These are phyloP conservation scores for Pilobolus umbonatus DNA, from an alignment of 192 early-diverging fungal genomes.

Conservation along the genomic window DNA sequence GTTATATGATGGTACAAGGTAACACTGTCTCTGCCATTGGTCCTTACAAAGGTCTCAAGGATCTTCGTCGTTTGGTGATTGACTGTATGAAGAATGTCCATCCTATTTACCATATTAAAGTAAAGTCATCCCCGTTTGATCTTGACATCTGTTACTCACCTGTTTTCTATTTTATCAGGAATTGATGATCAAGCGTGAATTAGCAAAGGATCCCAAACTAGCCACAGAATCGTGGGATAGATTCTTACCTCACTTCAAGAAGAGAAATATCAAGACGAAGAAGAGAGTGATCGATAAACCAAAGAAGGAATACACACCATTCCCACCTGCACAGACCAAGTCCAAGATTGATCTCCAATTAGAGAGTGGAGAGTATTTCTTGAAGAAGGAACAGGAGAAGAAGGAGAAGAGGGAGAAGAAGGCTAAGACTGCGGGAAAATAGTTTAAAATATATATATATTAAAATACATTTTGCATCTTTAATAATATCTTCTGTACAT, in stretches of 20 bases:
- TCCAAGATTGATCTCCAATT: slow-evolving; percentile 91
- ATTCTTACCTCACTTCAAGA: slow-evolving; percentile 96
- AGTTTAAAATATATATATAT: too few species aligned
- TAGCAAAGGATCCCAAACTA: slow-evolving; percentile 94
- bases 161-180: slow-evolving; percentile 50
- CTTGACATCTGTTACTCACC: background rate
- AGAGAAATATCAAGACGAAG: slow-evolving; percentile 72
- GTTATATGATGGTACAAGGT: slow-evolving; percentile 98
- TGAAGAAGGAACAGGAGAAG: slow-evolving; percentile 41
- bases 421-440: too few species aligned
- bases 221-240: slow-evolving; percentile 94
- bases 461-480: too few species aligned
- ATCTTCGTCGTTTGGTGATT: slow-evolving; percentile 82
- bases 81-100: slow-evolving; percentile 99
- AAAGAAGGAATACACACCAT: slow-evolving; percentile 76
- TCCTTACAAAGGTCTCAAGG: slow-evolving; percentile 81
- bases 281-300: slow-evolving; percentile 50
- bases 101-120: slow-evolving; percentile 98
- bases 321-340: slow-evolving; percentile 82
- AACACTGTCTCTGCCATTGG: slow-evolving; percentile 96
- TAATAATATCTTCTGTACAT: too few species aligned
- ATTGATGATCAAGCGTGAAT: slow-evolving; percentile 96
- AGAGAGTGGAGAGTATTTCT: slow-evolving; percentile 95
- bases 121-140: slow-evolving; percentile 26
- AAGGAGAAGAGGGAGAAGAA: slow-evolving; percentile 11